These are phyloP conservation scores for Thelephora aurantiotincta DNA, from an alignment of 768 basidiomycete genomes.

Conservation along the genomic window DNA sequence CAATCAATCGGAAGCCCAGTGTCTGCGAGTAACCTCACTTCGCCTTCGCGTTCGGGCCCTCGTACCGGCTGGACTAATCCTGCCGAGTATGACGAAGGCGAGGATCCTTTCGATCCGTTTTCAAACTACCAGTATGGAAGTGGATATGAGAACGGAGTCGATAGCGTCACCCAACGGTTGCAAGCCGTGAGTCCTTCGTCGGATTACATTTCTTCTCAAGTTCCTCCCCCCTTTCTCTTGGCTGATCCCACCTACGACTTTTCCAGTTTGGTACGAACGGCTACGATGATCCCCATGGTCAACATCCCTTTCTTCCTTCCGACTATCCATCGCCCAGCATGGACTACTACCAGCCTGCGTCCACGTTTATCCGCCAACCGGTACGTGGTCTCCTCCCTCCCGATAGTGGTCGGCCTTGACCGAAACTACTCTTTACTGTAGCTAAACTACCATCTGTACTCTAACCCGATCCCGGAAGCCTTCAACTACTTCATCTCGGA, in stretches of 20 bases:
- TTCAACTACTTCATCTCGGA: slow-evolving; percentile 82
- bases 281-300: slow-evolving; percentile 7
- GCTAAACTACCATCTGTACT: slow-evolving; percentile 92
- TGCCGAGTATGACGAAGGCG: slow-evolving; percentile 8
- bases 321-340: neutral
- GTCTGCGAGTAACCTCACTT: neutral
- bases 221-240: no score
- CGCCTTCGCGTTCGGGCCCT: neutral
- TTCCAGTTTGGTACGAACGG: slow-evolving; percentile 9
- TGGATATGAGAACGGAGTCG: slow-evolving; percentile 13
- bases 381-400: slow-evolving; percentile 25
- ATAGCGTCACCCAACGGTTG: slow-evolving; percentile 18
- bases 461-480: slow-evolving; percentile 44
- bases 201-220: neutral
- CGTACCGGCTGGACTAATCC: neutral
- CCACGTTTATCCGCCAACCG: slow-evolving; percentile 51
- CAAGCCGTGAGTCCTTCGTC: slow-evolving; percentile 13
- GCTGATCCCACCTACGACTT: slow-evolving; percentile 9
- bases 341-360: slow-evolving; percentile 17
- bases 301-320: neutral
- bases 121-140: slow-evolving; percentile 10
- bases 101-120: slow-evolving; percentile 18
- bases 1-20: neutral
- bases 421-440: slow-evolving; percentile 16
- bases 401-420: neutral